Conservation (phyloP, 2,329 filamentous ascomycete species). For the Botrytis squamosa region DNA sequence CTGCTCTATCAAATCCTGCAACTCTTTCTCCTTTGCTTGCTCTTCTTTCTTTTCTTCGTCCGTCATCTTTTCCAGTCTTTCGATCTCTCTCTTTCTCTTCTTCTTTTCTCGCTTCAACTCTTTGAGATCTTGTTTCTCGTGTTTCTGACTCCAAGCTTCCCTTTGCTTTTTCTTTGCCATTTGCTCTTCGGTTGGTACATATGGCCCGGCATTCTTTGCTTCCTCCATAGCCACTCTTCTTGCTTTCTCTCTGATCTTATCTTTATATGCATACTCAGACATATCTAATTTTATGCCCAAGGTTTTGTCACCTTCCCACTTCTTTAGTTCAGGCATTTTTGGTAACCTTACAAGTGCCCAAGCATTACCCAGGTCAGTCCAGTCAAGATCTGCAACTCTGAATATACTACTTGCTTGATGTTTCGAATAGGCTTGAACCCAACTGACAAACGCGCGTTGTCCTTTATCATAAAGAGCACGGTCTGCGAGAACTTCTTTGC, state of each 20-base stretch:
- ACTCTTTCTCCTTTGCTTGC: conserved; percentile 54
- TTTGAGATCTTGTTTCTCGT: conserved; percentile 63
- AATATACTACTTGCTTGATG: conserved; percentile 93
- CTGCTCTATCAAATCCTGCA: conserved; percentile 62
- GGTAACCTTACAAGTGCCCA: conserved; percentile 88
- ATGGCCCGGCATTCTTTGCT: conserved; percentile 45
- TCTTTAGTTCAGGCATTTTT: conserved; percentile 87
- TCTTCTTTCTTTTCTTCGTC: conserved; percentile 66
- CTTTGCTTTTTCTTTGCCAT: conserved; percentile 59
- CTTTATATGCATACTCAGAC: conserved; percentile 67
- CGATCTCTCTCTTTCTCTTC: conserved; percentile 61
- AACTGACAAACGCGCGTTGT: conserved; percentile 88
- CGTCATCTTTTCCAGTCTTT: conserved; percentile 64
- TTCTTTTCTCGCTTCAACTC: conserved; percentile 63
- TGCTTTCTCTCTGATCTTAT: conserved; percentile 67
- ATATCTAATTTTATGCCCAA: conserved; percentile 65
- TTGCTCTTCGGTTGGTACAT: conserved; percentile 44
- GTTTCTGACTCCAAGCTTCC: conserved; percentile 71
- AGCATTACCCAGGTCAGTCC: conserved; percentile 73
- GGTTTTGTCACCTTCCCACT: conserved; percentile 66
- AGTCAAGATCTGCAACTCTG: conserved; percentile 76
- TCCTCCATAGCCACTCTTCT: conserved; percentile 56
- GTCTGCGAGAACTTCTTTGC: conserved; percentile 53
- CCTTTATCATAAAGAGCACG: conserved; percentile 73
- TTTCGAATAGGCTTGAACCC: conserved; percentile 87